A percentile compares a stretch with the other conserved stretches of the same genome.
phyloP scores from a whole-genome alignment of 768 basidiomycete genomes.

The Lentinula sp. region DNA sequence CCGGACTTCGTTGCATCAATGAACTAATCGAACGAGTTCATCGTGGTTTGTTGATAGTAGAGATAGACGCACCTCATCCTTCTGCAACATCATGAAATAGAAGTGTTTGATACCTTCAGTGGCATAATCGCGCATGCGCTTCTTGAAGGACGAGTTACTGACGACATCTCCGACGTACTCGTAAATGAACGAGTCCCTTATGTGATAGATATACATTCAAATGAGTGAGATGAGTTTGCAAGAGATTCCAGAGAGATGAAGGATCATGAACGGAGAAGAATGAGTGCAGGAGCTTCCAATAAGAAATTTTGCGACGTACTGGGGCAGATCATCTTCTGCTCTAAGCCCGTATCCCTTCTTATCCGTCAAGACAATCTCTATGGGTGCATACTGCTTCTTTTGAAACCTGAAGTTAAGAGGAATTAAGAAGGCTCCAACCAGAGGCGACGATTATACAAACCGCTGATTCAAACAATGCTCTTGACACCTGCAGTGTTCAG shows the following conservation, averaged over 20 bases:
- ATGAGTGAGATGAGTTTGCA: neutral
- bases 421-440: neutral
- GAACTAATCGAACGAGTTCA: conserved; percentile 46
- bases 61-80: conserved; percentile 71
- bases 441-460: conserved; percentile 35
- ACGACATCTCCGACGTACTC: conserved; percentile 99
- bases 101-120: conserved; percentile 93
- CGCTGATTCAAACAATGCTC: conserved; percentile 88
- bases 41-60: neutral
- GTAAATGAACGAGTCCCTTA: conserved; percentile 88
- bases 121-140: conserved; percentile 91
- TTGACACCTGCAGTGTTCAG: conserved; percentile 81
- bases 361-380: conserved; percentile 90
- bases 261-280: conserved; percentile 8
- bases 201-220: neutral
- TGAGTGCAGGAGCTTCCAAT: neutral
- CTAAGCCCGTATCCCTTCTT: conserved; percentile 94
- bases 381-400: conserved; percentile 73
- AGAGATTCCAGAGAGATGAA: neutral
- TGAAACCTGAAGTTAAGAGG: conserved; percentile 61
- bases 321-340: conserved; percentile 59
- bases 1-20: conserved; percentile 98
- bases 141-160: conserved; percentile 77
- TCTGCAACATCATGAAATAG: conserved; percentile 99
- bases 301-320: conserved; percentile 35